phyloP scores from a whole-genome alignment of 148 eudicot species.

The Cornus controversa region DNA sequence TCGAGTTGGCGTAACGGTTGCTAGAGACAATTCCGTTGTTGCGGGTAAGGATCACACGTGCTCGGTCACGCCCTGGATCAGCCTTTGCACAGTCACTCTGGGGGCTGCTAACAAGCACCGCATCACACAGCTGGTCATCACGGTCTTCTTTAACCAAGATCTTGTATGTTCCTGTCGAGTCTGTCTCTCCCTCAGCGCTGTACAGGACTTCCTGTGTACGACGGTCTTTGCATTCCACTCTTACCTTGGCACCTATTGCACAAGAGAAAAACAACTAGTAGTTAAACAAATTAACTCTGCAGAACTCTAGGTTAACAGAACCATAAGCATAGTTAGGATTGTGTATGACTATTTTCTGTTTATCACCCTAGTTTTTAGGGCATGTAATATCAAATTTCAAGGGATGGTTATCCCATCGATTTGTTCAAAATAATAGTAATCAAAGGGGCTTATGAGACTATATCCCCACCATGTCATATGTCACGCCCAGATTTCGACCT shows the following conservation, averaged over 20 bases:
- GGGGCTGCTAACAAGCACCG: conserved; percentile 47
- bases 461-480: no score
- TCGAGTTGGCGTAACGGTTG: conserved; percentile 51
- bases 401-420: no score
- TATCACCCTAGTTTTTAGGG: no score
- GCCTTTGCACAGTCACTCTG: conserved; percentile 40
- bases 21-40: conserved; percentile 52
- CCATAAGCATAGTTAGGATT: no score
- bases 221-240: conserved; percentile 48
- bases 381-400: no score
- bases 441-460: no score
- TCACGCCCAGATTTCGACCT: no score
- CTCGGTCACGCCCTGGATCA: conserved; percentile 43
- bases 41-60: conserved; percentile 61
- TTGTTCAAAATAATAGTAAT: no score
- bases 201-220: conserved; percentile 14
- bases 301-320: no score
- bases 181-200: conserved; percentile 29
- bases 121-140: conserved; percentile 55
- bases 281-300: no score
- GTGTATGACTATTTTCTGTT: neutral
- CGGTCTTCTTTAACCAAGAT: conserved; percentile 46
- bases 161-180: conserved; percentile 41
- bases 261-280: neutral
- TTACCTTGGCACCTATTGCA: conserved; percentile 55